Conservation (phyloP, 352 stramenopile genomes). For the Pythium scleroteichum region DNA sequence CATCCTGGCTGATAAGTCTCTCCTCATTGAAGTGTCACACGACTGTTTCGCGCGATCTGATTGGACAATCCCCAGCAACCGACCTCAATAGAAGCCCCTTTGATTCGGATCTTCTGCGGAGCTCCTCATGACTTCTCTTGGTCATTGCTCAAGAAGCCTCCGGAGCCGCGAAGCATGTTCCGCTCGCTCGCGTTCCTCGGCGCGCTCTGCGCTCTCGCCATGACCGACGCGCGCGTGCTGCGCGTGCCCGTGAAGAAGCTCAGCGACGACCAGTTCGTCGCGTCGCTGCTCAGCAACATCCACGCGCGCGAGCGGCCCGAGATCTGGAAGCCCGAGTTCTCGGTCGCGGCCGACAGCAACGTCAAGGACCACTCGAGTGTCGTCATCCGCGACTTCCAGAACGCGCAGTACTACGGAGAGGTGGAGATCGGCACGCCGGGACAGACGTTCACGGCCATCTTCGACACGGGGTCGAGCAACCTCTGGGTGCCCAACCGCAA, state of each 20-base stretch:
- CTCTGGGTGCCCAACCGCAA: conserved; percentile 93
- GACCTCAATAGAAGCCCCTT: conserved; percentile 19
- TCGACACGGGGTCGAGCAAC: conserved; percentile 97
- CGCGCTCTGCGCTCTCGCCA: conserved; percentile 20
- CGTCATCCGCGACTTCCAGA: conserved; percentile 89
- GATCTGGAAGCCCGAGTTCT: conserved; percentile 50
- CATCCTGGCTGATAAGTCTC: conserved; percentile 20
- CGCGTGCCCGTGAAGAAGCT: conserved; percentile 76
- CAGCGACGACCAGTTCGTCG: conserved; percentile 60
- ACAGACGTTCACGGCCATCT: conserved; percentile 95
- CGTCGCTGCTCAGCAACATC: conserved; percentile 52
- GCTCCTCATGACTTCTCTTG: background rate
- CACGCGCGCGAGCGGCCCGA: conserved; percentile 37
- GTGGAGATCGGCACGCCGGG: conserved; percentile 90
- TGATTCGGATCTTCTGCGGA: background rate
- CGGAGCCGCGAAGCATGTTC: conserved; percentile 19
- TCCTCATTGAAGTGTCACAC: conserved; percentile 26
- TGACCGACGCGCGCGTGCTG: conserved; percentile 38
- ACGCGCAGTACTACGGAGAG: conserved; percentile 94
- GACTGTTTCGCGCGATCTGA: background rate
- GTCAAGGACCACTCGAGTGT: conserved; percentile 38
- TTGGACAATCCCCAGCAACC: conserved; percentile 4
- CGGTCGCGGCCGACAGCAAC: conserved; percentile 1
- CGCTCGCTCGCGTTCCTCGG: conserved; percentile 28
- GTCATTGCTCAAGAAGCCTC: background rate